Conservation (phyloP, 495 filamentous ascomycete genomes). For the Neurospora tetrasperma region DNA sequence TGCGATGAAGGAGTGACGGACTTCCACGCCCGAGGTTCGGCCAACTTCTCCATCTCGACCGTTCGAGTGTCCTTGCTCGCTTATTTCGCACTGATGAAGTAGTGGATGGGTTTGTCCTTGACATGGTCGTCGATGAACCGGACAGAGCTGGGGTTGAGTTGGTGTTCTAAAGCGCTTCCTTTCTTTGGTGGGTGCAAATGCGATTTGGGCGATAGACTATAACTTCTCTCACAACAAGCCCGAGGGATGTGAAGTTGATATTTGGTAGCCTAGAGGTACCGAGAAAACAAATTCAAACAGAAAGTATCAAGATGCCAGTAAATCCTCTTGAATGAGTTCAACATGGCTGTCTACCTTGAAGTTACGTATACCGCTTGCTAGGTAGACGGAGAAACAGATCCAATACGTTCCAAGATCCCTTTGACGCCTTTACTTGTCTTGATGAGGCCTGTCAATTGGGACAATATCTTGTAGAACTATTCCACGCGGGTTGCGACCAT, state of each 20-base stretch:
- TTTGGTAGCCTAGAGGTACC: too few species aligned
- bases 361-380: background rate
- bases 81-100: background rate
- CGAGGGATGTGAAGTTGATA: background rate
- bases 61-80: background rate
- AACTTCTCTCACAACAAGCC: background rate
- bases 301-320: background rate
- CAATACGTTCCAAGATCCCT: background rate
- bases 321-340: background rate
- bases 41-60: background rate
- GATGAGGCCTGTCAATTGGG: background rate
- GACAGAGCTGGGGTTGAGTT: background rate
- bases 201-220: too few species aligned
- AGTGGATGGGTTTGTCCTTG: background rate
- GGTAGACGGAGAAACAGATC: background rate
- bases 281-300: background rate
- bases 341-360: background rate
- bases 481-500: background rate
- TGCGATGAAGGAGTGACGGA: background rate
- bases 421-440: background rate
- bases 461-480: fast-evolving
- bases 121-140: background rate
- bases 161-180: background rate
- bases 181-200: background rate
- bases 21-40: background rate